Conservation (phyloP, 2,329 filamentous ascomycete species). For the Aspergillus terreus region DNA sequence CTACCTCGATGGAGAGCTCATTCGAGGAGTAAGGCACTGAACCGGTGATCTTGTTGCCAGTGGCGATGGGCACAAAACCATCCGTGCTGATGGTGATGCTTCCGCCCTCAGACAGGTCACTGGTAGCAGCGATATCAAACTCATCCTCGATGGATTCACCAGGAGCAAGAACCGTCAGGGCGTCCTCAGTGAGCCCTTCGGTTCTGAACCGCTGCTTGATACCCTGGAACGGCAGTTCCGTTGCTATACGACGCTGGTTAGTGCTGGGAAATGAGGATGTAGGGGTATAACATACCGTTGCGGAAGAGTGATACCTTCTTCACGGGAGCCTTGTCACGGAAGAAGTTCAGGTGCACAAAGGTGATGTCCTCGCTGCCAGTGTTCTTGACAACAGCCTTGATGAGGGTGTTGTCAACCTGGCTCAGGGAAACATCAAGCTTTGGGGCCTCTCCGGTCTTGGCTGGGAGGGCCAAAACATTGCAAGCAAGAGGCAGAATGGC, state of each 20-base stretch:
- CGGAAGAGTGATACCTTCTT: slow-evolving; percentile 34
- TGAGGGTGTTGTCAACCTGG: slow-evolving; percentile 27
- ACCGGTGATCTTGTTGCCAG: slow-evolving; percentile 50
- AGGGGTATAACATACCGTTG: slow-evolving; percentile 26
- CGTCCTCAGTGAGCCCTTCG: slow-evolving; percentile 24
- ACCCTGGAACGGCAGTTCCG: slow-evolving; percentile 29
- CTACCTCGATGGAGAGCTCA: slow-evolving; percentile 53
- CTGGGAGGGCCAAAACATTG: slow-evolving; percentile 17
- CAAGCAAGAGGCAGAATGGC: slow-evolving; percentile 20
- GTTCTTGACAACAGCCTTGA: slow-evolving; percentile 37
- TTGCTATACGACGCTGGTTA: slow-evolving; percentile 18
- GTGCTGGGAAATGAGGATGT: not conserved
- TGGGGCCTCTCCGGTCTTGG: slow-evolving; percentile 8
- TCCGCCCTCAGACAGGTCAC: slow-evolving; percentile 48
- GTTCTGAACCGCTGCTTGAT: slow-evolving; percentile 26
- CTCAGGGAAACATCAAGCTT: slow-evolving; percentile 31
- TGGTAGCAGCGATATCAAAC: slow-evolving; percentile 33
- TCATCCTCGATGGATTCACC: slow-evolving; percentile 29
- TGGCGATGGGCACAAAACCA: slow-evolving; percentile 56
- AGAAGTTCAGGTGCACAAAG: slow-evolving; percentile 36
- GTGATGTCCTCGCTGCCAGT: slow-evolving; percentile 28
- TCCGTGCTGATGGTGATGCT: slow-evolving; percentile 54
- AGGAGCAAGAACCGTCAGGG: slow-evolving; percentile 26
- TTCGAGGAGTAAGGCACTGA: slow-evolving; percentile 59
- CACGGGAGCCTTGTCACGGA: slow-evolving; percentile 31